These are phyloP conservation scores for Puccinia coronata DNA, from an alignment of 1,284 basidiomycete genomes.

Conservation along the genomic window DNA sequence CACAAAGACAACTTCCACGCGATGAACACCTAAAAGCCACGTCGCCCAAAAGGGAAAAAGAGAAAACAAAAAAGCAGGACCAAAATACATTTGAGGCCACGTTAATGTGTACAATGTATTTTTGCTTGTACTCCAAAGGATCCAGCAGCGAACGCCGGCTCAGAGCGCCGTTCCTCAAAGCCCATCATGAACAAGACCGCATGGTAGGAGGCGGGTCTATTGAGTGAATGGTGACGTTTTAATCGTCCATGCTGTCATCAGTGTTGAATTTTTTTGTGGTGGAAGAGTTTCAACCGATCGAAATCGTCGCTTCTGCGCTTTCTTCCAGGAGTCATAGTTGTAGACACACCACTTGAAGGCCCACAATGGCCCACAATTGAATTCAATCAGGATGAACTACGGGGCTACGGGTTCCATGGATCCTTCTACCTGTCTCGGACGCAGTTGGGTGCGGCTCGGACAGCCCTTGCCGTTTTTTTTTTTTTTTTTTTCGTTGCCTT, in stretches of 20 bases:
- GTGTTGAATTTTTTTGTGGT: constrained; percentile 18
- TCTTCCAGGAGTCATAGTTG: constrained; percentile 28
- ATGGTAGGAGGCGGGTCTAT: constrained; percentile 23
- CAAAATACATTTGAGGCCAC: constrained; percentile 11
- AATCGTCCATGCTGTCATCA: constrained; percentile 33
- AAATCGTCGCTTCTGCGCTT: constrained; percentile 22
- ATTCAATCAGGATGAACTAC: constrained; percentile 37
- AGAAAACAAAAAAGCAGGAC: not conserved
- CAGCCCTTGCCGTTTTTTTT: constrained; percentile 13
- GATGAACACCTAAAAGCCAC: constrained; percentile 32
- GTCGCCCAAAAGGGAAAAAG: not conserved
- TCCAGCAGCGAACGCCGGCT: constrained; percentile 1
- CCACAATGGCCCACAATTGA: constrained; percentile 29
- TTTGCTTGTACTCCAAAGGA: not conserved
- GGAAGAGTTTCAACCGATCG: constrained; percentile 41
- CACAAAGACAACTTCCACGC: constrained; percentile 18
- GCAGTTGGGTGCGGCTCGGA: constrained; percentile 23
- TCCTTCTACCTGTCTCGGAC: constrained; percentile 34
- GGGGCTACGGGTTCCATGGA: constrained; percentile 24
- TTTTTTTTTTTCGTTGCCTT: not conserved
- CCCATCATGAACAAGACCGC: not conserved
- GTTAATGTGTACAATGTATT: not conserved
- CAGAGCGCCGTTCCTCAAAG: constrained; percentile 18
- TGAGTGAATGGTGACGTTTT: not conserved
- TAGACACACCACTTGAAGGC: constrained; percentile 5